Conservation (phyloP, 768 basidiomycete genomes). For the Infundibulicybe gibba region DNA sequence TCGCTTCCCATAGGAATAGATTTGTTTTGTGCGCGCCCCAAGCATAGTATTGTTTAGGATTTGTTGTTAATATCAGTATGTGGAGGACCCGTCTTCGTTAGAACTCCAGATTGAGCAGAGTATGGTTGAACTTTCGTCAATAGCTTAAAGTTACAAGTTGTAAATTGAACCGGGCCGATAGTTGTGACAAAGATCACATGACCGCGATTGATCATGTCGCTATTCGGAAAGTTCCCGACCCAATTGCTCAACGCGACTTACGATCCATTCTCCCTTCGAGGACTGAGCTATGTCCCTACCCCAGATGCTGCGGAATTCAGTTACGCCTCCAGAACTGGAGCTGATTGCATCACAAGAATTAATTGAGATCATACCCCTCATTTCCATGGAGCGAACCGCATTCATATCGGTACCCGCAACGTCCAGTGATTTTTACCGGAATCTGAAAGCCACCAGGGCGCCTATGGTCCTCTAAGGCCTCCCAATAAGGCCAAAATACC, state of each 20-base stretch:
- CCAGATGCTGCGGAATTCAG: slow-evolving; percentile 58
- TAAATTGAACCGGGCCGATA: not conserved
- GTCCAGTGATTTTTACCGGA: slow-evolving; percentile 7
- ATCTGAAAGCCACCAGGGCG: slow-evolving; percentile 54
- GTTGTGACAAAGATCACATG: slow-evolving; percentile 18
- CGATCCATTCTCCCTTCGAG: no score
- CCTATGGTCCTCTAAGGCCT: slow-evolving; percentile 89
- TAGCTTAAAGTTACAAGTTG: no score
- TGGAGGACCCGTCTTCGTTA: slow-evolving; percentile 7
- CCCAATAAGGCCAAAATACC: slow-evolving; percentile 86
- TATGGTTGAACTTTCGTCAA: slow-evolving; percentile 1
- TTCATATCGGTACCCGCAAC: slow-evolving; percentile 67
- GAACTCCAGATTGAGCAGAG: no score
- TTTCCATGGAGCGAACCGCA: slow-evolving; percentile 87
- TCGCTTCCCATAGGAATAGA: slow-evolving; percentile 64
- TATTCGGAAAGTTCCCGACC: slow-evolving; percentile 1
- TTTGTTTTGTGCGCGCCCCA: slow-evolving; percentile 58
- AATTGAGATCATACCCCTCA: slow-evolving; percentile 83
- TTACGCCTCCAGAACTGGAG: slow-evolving; percentile 84
- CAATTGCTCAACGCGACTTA: slow-evolving; percentile 1
- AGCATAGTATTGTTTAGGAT: slow-evolving; percentile 38
- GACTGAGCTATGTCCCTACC: slow-evolving; percentile 82
- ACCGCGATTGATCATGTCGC: slow-evolving; percentile 14
- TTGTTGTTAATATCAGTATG: slow-evolving; percentile 14
- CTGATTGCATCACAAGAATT: slow-evolving; percentile 83